Conservation (phyloP, 164 flowering plant genomes). For the Stephania cephalantha region DNA sequence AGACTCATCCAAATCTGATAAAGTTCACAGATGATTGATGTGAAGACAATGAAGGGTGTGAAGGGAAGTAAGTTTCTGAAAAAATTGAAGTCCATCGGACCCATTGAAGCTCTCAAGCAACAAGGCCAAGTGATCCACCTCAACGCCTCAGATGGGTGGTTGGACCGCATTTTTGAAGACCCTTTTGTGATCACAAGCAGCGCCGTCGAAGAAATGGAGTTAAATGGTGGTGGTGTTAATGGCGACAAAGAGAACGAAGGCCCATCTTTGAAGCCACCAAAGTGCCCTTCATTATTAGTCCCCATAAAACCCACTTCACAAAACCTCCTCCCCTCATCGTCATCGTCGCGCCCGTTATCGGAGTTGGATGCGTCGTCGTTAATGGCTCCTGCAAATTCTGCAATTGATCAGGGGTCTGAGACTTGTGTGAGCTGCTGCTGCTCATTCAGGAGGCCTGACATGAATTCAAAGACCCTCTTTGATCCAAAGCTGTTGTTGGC, state of each 20-base stretch:
- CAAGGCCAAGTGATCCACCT: constrained; percentile 50
- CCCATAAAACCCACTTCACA: constrained; percentile 11
- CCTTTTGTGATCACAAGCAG: background rate
- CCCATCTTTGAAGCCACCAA: constrained; percentile 21
- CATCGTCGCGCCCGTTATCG: constrained; percentile 10
- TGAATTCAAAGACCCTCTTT: constrained; percentile 32
- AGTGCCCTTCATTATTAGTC: constrained; percentile 8
- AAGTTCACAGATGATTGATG: background rate
- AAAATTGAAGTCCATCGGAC: constrained; percentile 60
- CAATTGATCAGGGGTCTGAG: constrained; percentile 14
- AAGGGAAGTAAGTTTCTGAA: constrained; percentile 58
- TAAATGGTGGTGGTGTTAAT: background rate
- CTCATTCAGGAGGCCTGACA: constrained; percentile 29
- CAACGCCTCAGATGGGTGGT: constrained; percentile 37
- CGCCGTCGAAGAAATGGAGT: constrained; percentile 27
- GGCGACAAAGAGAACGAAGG: constrained; percentile 50
- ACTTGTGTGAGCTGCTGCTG: constrained; percentile 15
- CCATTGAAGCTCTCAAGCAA: constrained; percentile 42
- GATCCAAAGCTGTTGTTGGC: constrained; percentile 39
- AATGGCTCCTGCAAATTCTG: background rate
- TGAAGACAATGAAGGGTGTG: constrained; percentile 45
- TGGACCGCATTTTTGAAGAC: constrained; percentile 3
- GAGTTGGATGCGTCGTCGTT: constrained; percentile 8
- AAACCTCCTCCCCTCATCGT: constrained; percentile 7
- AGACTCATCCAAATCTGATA: background rate